Conservation (phyloP, 2,329 filamentous ascomycete species). For the Venturia asperata region DNA sequence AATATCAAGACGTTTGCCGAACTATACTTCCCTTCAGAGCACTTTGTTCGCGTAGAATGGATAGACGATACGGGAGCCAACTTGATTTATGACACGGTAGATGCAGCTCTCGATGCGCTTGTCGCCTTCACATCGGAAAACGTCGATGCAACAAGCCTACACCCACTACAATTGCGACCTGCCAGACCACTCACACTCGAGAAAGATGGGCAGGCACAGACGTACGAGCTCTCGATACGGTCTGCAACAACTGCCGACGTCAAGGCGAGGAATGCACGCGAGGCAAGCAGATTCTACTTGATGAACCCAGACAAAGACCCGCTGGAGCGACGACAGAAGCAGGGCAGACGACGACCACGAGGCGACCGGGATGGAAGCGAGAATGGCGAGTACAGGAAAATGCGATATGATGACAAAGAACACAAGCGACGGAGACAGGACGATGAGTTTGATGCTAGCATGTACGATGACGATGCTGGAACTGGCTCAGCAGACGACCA, state of each 20-base stretch:
- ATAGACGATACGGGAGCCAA: conserved; percentile 91
- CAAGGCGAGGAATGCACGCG: conserved; percentile 71
- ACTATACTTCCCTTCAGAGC: conserved; percentile 54
- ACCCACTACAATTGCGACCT: conserved; percentile 56
- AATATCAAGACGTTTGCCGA: conserved; percentile 67
- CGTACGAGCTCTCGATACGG: conserved; percentile 63
- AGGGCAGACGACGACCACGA: conserved; percentile 47
- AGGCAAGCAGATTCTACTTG: conserved; percentile 84
- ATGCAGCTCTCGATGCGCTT: conserved; percentile 49
- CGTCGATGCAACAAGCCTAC: conserved; percentile 43
- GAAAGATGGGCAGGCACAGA: conserved; percentile 37
- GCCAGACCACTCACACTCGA: conserved; percentile 60
- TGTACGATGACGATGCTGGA: conserved; percentile 61
- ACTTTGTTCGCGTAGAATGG: conserved; percentile 68
- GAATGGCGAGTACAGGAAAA: conserved; percentile 35
- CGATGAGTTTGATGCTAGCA: conserved; percentile 62
- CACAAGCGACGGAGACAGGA: conserved; percentile 38
- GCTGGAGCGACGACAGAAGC: conserved; percentile 57
- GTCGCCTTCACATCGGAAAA: conserved; percentile 40
- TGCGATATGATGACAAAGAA: conserved; percentile 40
- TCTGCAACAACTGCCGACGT: conserved; percentile 67
- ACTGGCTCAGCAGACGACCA: conserved; percentile 25
- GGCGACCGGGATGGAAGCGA: conserved; percentile 28
- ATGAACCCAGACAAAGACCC: conserved; percentile 85
- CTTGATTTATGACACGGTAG: conserved; percentile 60